Evolutionary conservation across 495 filamentous ascomycete species (phyloP).

Genomic region (Neurospora discreta): DNA sequence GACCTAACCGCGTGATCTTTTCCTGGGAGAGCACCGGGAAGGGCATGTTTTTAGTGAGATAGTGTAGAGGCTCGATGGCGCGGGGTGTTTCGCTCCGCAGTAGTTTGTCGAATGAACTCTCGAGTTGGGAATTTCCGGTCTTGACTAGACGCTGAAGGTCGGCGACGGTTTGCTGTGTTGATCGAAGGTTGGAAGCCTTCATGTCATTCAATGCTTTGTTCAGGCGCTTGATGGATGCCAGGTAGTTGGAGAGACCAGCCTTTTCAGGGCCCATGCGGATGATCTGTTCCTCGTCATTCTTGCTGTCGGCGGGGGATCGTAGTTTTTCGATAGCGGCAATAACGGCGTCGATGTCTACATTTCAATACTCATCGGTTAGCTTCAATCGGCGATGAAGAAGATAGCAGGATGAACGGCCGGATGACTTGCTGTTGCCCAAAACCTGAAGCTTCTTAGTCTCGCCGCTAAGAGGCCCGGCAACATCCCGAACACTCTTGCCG

Average conservation of each 20-base stretch:
- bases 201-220: slow-evolving; percentile 72
- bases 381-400: neutral
- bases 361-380: slow-evolving; percentile 6
- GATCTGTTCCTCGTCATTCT: slow-evolving; percentile 79
- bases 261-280: slow-evolving; percentile 76
- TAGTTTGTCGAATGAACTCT: slow-evolving; percentile 66
- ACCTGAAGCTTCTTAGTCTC: slow-evolving; percentile 83
- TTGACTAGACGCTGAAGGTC: slow-evolving; percentile 70
- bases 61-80: slow-evolving; percentile 80
- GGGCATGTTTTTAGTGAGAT: slow-evolving; percentile 71
- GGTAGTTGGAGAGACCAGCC: slow-evolving; percentile 71
- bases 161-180: slow-evolving; percentile 79
- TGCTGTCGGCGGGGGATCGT: slow-evolving; percentile 77
- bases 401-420: neutral
- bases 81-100: slow-evolving; percentile 56
- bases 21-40: slow-evolving; percentile 39
- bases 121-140: slow-evolving; percentile 66
- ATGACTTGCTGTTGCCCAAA: slow-evolving; percentile 57
- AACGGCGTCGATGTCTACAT: slow-evolving; percentile 69
- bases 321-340: slow-evolving; percentile 78
- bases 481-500: slow-evolving; percentile 80
- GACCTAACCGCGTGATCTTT: slow-evolving; percentile 34
- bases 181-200: slow-evolving; percentile 73
- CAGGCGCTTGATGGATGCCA: slow-evolving; percentile 78
- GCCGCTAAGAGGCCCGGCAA: slow-evolving; percentile 84